A percentile compares a stretch with the other conserved stretches of the same genome.
Conservation (phyloP, 208 protist genomes). For the Wallacemonas collosoma region DNA sequence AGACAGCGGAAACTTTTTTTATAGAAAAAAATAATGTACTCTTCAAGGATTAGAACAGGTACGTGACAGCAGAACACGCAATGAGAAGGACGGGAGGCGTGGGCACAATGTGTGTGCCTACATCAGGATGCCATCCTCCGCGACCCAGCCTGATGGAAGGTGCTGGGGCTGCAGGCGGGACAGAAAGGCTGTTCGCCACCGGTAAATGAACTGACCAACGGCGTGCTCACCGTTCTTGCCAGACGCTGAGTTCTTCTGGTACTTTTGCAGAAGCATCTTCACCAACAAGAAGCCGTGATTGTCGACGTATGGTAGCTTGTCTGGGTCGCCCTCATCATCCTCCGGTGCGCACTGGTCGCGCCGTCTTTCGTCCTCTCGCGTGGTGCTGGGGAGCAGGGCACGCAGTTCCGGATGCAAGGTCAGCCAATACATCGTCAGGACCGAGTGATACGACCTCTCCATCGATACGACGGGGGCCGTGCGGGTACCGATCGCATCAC, state of each 20-base stretch:
- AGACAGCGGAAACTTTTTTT: too few relatives aligned
- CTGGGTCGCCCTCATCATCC: conserved; percentile 10
- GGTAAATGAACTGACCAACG: conserved; percentile 65
- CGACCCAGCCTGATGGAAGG: conserved; percentile 50
- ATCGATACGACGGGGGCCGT: not conserved
- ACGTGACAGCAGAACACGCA: not conserved
- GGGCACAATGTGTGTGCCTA: conserved; percentile 3
- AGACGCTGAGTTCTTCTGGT: conserved; percentile 26
- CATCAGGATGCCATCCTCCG: conserved; percentile 53
- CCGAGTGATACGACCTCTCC: conserved; percentile 23
- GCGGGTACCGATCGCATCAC: too few relatives aligned
- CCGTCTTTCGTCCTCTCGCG: conserved; percentile 31
- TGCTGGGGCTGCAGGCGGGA: conserved; percentile 38
- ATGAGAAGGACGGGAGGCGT: conserved; percentile 6
- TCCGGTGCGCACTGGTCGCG: not conserved
- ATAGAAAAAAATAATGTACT: too few relatives aligned
- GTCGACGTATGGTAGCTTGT: conserved; percentile 34
- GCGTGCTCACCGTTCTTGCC: conserved; percentile 34
- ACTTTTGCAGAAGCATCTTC: conserved; percentile 46
- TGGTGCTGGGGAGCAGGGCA: conserved; percentile 27
- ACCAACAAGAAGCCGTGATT: conserved; percentile 62
- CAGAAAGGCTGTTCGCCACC: conserved; percentile 54
- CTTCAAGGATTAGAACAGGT: too few relatives aligned
- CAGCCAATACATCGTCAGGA: conserved; percentile 52
- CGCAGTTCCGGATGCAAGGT: conserved; percentile 31